A percentile compares a stretch with the other conserved stretches of the same genome.
Conservation (phyloP, 2,329 filamentous ascomycete genomes). For the Fusarium nisikadoi region DNA sequence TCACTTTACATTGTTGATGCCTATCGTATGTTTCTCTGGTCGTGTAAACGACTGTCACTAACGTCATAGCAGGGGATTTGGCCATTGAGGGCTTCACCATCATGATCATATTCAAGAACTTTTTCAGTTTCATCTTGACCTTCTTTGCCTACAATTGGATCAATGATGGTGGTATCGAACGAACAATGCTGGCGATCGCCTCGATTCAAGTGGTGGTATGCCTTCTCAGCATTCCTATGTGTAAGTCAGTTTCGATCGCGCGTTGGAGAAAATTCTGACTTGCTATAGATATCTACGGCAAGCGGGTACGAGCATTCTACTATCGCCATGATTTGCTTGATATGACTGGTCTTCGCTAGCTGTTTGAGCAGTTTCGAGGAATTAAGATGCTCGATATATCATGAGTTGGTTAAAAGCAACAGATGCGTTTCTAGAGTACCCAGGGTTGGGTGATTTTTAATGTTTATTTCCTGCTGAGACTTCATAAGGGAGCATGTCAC, state of each 20-base stretch:
- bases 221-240: conserved; percentile 77
- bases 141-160: conserved; percentile 90
- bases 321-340: conserved; percentile 76
- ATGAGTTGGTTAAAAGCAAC: neutral
- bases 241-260: conserved; percentile 74
- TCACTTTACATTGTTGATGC: conserved; percentile 93
- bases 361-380: neutral
- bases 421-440: neutral
- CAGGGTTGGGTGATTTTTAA: conserved; percentile 2
- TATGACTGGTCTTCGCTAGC: conserved; percentile 46
- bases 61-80: conserved; percentile 69
- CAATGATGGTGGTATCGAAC: conserved; percentile 68
- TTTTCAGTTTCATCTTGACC: conserved; percentile 88
- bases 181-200: conserved; percentile 75
- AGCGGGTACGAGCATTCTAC: conserved; percentile 79
- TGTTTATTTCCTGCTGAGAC: neutral
- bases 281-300: conserved; percentile 77
- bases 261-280: neutral
- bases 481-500: neutral
- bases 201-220: conserved; percentile 84
- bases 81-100: conserved; percentile 90
- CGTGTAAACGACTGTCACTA: neutral
- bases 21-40: conserved; percentile 70
- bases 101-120: conserved; percentile 92
- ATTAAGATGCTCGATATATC: conserved; percentile 31